Conservation (phyloP, 805 yeast species). For the Cyberlindnera bimundalis region DNA sequence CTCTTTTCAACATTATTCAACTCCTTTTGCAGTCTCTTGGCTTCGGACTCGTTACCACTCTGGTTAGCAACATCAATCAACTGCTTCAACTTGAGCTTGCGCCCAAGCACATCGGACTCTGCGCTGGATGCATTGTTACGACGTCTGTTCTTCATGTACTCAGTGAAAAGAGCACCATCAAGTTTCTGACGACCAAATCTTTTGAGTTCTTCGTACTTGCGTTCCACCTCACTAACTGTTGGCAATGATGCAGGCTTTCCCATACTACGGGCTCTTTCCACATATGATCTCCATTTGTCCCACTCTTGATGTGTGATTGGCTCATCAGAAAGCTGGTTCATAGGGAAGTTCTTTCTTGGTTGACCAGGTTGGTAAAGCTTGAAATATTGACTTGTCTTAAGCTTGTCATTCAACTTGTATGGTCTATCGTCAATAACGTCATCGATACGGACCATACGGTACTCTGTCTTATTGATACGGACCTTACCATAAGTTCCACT, state of each 20-base stretch:
- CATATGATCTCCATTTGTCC: conserved; percentile 58
- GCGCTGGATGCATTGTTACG: conserved; percentile 52
- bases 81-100: conserved; percentile 67
- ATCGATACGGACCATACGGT: conserved; percentile 81
- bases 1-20: conserved; percentile 37
- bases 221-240: conserved; percentile 57
- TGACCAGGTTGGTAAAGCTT: conserved; percentile 79
- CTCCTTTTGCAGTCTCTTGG: conserved; percentile 33
- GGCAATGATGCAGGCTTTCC: conserved; percentile 45
- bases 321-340: conserved; percentile 78
- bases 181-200: conserved; percentile 62
- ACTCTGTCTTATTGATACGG: conserved; percentile 66
- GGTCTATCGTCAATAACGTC: conserved; percentile 53
- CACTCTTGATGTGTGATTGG: conserved; percentile 70
- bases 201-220: conserved; percentile 59
- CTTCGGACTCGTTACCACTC: conserved; percentile 38
- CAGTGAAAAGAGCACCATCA: conserved; percentile 71
- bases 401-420: conserved; percentile 42
- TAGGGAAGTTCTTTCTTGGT: conserved; percentile 67
- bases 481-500: conserved; percentile 79
- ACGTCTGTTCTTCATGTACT: conserved; percentile 72
- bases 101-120: conserved; percentile 74
- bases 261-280: conserved; percentile 48
- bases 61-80: conserved; percentile 70
- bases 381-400: conserved; percentile 54